Conservation (phyloP, 805 yeast species). For the Candida insectorum region DNA sequence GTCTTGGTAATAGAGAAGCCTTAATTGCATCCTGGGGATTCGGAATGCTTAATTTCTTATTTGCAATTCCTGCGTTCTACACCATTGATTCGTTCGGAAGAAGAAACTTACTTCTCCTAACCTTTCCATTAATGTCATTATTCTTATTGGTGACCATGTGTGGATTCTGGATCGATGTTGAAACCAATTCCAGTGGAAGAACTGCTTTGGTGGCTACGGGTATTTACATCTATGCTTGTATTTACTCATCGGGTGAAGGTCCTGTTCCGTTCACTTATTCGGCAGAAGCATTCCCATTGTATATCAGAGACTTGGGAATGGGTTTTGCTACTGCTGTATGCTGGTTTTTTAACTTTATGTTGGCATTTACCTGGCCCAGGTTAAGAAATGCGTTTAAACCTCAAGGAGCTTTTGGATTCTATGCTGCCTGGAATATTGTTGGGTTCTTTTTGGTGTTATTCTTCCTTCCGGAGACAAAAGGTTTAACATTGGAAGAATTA, state of each 20-base stretch:
- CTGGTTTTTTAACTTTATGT: constrained; percentile 69
- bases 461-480: constrained; percentile 66
- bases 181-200: constrained; percentile 44
- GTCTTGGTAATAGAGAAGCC: constrained; percentile 59
- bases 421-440: constrained; percentile 78
- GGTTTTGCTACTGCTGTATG: constrained; percentile 72
- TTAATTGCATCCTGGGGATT: constrained; percentile 83
- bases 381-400: constrained; percentile 62
- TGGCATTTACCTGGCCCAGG: constrained; percentile 79
- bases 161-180: constrained; percentile 63
- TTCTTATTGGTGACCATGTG: constrained; percentile 63
- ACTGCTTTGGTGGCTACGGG: constrained; percentile 69
- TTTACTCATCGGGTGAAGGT: constrained; percentile 83
- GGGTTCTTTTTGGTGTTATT: constrained; percentile 70
- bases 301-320: constrained; percentile 78
- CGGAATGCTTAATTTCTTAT: constrained; percentile 74
- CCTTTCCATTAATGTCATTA: constrained; percentile 62
- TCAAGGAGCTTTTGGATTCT: constrained; percentile 86
- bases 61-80: constrained; percentile 79
- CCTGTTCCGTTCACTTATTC: constrained; percentile 89
- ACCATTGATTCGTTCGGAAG: constrained; percentile 80
- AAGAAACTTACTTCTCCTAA: constrained; percentile 51
- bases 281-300: constrained; percentile 77
- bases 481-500: constrained; percentile 70
- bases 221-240: constrained; percentile 66